Evolutionary conservation across 179 eudicot genomes (phyloP).

Genomic region (Actinidia arguta): DNA sequence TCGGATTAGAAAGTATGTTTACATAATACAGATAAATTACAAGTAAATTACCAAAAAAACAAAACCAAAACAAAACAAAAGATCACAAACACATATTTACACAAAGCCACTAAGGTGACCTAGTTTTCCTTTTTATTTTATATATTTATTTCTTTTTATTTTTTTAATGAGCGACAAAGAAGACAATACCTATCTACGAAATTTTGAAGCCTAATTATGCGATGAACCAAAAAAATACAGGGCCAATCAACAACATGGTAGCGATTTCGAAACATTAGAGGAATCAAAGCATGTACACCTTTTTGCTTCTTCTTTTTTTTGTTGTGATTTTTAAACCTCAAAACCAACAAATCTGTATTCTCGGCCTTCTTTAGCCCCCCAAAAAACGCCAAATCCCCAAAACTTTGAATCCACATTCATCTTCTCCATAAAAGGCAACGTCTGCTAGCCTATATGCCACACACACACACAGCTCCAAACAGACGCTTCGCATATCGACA

Average conservation of each 20-base stretch:
- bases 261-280: not conserved
- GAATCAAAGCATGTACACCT: too few species aligned
- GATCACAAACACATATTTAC: not conserved
- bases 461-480: not conserved
- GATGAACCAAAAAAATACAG: not conserved
- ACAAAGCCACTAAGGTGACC: not conserved
- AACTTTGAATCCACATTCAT: not conserved
- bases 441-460: not conserved
- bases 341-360: not conserved
- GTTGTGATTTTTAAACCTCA: not conserved
- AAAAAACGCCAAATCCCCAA: not conserved
- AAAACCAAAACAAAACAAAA: not conserved
- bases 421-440: not conserved
- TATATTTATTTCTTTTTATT: too few species aligned
- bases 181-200: not conserved
- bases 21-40: not conserved
- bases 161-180: not conserved
- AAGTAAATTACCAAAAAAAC: not conserved
- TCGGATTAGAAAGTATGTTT: not conserved
- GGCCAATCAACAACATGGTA: not conserved
- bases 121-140: too few species aligned
- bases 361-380: not conserved
- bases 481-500: too few species aligned
- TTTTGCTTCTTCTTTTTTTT: too few species aligned
- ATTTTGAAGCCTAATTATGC: not conserved